Base-by-base conservation (phyloP, 345 rosid species). In the Theobroma cacao region DNA sequence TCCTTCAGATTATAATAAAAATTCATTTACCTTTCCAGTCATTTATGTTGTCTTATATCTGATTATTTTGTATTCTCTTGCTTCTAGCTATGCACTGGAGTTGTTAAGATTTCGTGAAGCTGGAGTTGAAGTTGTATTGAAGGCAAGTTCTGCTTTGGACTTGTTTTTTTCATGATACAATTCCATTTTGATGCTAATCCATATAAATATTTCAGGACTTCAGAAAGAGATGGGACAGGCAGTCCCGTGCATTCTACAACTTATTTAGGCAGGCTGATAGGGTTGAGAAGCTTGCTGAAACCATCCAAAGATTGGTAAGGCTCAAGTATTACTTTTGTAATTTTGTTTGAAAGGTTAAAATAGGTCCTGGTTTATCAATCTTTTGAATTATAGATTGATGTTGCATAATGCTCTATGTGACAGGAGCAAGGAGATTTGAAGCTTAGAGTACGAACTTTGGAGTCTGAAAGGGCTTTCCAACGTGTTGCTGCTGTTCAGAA, bases 401-500 rank as follows among this genome's bases (percentile, higher is more conserved):
- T 59, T 58, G 45, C 26, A 47, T 28, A 47, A 28, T 52, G 50
- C 30, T 72, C 48, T 65, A 60, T 75, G 64, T 59, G 84, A 59
- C 86, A 95, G 99, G 99, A 95, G 86, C 98, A 95, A 93, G 99
- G 98, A 75, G 99, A 95, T 87, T 78, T 95, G 82, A 95, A 95
- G 90, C 97, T 95, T 75, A 88, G 99, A 62, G 99, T 95, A 67
- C 89, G 99, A 78, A 81, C 99, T 7, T 72, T 95, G 59, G 99
- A 95, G 84, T 87, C 99, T 64, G 99, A 95, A 87, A 89, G 99
- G 82, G 92, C 98, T 70, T 95, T 95, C 83, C 93, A 92, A 84
- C 99, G 99, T 33, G 97, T 95, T 84, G 97, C 97, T 33, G 80
- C 93, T 70, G 99, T 93, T 84, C 99, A 95, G 68, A 91, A 91